phyloP scores from a whole-genome alignment of 345 rosid species.

The Ceriops zippeliana region DNA sequence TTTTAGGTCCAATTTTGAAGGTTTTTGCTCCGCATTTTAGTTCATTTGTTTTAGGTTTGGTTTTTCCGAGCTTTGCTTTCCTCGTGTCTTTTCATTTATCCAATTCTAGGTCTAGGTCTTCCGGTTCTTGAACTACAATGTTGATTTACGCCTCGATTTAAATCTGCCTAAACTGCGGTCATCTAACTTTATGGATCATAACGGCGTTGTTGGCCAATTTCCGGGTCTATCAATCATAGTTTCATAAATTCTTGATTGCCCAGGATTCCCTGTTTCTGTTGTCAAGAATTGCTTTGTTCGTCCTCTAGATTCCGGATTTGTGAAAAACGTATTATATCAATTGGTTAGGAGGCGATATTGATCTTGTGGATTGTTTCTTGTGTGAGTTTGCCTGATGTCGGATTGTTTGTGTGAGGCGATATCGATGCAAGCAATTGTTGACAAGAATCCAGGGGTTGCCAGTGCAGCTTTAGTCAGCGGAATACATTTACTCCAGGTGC shows the following conservation, averaged over 20 bases:
- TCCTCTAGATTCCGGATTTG: too few species aligned
- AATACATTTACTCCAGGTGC: constrained; percentile 89
- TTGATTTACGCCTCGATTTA: constrained; percentile 15
- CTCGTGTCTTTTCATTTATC: background rate
- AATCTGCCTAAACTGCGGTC: background rate
- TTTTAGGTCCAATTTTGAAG: constrained; percentile 6
- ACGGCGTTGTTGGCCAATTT: too few species aligned
- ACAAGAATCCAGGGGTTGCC: constrained; percentile 96
- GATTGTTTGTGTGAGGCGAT: constrained; percentile 28
- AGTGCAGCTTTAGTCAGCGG: constrained; percentile 99
- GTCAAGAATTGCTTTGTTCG: too few species aligned
- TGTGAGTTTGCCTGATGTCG: background rate
- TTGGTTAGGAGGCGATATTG: background rate
- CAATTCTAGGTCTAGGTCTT: background rate
- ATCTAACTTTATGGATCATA: too few species aligned
- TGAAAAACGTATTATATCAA: too few species aligned
- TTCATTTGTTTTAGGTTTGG: constrained; percentile 10
- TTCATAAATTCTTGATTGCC: too few species aligned
- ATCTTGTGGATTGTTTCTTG: background rate
- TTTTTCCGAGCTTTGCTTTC: constrained; percentile 23
- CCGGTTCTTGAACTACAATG: constrained; percentile 19
- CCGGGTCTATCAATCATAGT: too few species aligned
- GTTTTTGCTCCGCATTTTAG: constrained; percentile 5
- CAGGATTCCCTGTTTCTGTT: too few species aligned
- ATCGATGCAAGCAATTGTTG: constrained; percentile 96